Evolutionary conservation across 345 rosid genomes (phyloP).

Genomic region (Populus pruinosa): DNA sequence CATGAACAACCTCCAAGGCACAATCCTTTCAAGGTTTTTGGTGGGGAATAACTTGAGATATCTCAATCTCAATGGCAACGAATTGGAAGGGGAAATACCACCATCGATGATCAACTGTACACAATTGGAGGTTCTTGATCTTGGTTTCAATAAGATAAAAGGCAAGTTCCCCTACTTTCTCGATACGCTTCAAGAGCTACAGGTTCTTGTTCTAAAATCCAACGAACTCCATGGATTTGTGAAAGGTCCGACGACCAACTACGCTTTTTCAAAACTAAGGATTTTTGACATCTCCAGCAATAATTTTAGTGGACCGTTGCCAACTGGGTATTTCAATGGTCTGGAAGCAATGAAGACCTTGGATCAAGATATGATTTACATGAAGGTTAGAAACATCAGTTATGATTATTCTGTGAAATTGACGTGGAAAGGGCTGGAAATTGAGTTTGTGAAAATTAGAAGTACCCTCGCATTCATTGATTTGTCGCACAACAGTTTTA

Average conservation of each 20-base stretch:
- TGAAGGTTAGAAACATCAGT: too few relatives aligned
- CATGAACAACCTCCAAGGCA: too few relatives aligned
- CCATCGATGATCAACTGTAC: too few relatives aligned
- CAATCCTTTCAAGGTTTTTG: too few relatives aligned
- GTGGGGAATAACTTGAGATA: too few relatives aligned
- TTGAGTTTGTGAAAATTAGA: not conserved
- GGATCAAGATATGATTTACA: not conserved
- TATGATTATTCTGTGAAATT: not conserved
- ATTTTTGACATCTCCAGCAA: slow-evolving; percentile 6
- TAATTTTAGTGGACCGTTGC: not conserved
- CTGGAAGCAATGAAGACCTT: not conserved
- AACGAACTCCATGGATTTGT: not conserved
- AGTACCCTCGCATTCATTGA: not conserved
- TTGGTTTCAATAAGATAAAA: not conserved
- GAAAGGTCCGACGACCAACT: not conserved
- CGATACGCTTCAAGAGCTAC: not conserved
- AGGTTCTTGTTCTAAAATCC: not conserved
- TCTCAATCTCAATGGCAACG: too few relatives aligned
- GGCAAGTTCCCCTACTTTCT: slow-evolving; percentile 8
- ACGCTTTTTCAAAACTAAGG: not conserved
- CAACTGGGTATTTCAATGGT: not conserved
- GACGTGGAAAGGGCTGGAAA: not conserved
- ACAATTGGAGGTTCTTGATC: not conserved
- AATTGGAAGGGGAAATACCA: too few relatives aligned
- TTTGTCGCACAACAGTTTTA: not conserved